Evolutionary conservation across 345 rosid species (phyloP), one percentile per base, ranked within the genome.

Genomic region (Lumnitzera racemosa): DNA sequence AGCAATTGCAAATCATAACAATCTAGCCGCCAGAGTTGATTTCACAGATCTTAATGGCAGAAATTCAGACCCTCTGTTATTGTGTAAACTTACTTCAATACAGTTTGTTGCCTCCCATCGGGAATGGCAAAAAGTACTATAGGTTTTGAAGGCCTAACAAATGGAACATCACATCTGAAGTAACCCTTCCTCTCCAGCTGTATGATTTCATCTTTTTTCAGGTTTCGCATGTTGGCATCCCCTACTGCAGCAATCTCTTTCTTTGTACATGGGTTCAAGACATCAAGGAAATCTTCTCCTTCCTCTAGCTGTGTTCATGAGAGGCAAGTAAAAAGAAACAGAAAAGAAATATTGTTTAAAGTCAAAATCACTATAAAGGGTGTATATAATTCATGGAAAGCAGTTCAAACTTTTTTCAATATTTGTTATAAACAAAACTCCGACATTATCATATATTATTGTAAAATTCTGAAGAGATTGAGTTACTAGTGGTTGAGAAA

Each of bases 181-280:
- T 91, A 91, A 55, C 98, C 96, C 75, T 89, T 91, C 81, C 96
- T 87, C 85, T 90, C 97, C 51, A 90, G 82, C 75, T 90, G 97
- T 77, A 90, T 47, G 68, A 78, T 59, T 49, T 88, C 96, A 49
- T 94, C 96, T 2, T 66, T 72, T 61, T 82, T 80, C 67, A 89
- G 64, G 73, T 78, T 87, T 43, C 89, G 75, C 91, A 92, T 87
- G 78, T 87, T 92, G 17, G 96, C 64, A 78, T 92, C 98, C 61
- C 98, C 98, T 3, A 92, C 23, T 20, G 96, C 94, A 4, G 74
- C 72, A 23, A 71, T 85, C 72, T 85, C 96, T 70, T 73, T 70
- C 81, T 69, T 88, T 0, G 99, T 94, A 58, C 78, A 62, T 1
- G 90, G 85, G 62, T 84, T 91, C 27, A 90, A 72, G 51, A 81